Percentiles rank a stretch among this genome's conserved stretches.
Evolutionary conservation across 2,329 filamentous ascomycete genomes (phyloP).

Genomic region (Laburnicola sp.): DNA sequence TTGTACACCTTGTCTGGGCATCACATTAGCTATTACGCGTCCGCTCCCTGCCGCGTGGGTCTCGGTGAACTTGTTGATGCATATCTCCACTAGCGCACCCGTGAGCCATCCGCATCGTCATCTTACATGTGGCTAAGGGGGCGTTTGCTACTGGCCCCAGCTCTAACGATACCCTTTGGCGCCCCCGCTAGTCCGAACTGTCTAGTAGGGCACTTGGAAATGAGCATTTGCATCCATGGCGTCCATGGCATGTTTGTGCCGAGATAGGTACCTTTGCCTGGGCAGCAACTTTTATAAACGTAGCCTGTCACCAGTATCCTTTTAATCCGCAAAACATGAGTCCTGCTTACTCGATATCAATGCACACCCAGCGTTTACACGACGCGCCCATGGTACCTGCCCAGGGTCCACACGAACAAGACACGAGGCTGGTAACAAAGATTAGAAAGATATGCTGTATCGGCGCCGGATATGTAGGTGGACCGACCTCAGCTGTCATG

Average conservation of each 20-base stretch:
- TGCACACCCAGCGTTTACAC: background rate
- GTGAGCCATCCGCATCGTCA: too few species aligned
- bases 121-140: background rate
- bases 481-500: constrained; percentile 72
- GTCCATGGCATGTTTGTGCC: too few species aligned
- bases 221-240: background rate
- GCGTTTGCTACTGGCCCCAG: background rate
- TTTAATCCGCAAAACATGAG: background rate
- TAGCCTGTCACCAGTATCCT: too few species aligned
- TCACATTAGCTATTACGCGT: too few species aligned
- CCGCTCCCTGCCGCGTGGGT: too few species aligned
- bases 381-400: background rate
- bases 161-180: too few species aligned
- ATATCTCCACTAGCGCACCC: too few species aligned
- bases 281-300: too few species aligned
- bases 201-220: background rate
- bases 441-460: constrained; percentile 3
- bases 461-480: constrained; percentile 2
- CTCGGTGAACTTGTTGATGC: too few species aligned
- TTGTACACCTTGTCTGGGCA: too few species aligned
- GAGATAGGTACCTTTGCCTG: too few species aligned
- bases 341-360: background rate
- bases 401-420: background rate
- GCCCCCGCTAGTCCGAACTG: background rate
- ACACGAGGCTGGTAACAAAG: background rate